Conservation (phyloP, 768 basidiomycete species). For the Boletellus emodensis region DNA sequence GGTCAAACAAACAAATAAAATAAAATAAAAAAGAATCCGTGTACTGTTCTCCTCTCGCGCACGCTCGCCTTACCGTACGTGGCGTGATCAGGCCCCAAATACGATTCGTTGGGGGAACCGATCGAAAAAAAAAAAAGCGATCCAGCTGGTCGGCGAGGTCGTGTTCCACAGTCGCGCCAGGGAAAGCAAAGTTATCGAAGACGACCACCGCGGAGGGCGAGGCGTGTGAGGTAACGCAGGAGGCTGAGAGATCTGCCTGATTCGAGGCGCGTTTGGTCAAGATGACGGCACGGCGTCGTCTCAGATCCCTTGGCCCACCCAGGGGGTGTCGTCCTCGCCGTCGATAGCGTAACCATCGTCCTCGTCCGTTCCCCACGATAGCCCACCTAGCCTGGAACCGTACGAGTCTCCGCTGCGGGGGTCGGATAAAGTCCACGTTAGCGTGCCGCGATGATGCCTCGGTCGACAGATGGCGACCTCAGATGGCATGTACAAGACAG, state of each 20-base stretch:
- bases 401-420: not conserved
- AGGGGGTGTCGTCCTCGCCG: slow-evolving; percentile 7
- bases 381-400: not conserved
- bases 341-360: not conserved
- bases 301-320: slow-evolving; percentile 2
- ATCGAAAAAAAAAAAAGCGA: not conserved
- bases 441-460: not conserved
- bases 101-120: too few relatives aligned
- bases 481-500: slow-evolving; percentile 14
- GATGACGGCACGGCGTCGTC: not conserved
- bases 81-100: not conserved
- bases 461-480: not conserved
- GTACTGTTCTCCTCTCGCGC: too few relatives aligned
- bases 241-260: slow-evolving; percentile 5
- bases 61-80: slow-evolving; percentile 3
- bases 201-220: not conserved
- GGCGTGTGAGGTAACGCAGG: not conserved
- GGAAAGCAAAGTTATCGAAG: slow-evolving; percentile 9
- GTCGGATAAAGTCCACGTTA: too few relatives aligned
- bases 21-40: not conserved
- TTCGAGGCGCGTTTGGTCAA: not conserved
- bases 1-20: not conserved
- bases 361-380: not conserved
- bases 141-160: slow-evolving; percentile 6
- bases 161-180: slow-evolving; percentile 7